Evolutionary conservation across 2,329 filamentous ascomycete genomes (phyloP).

Genomic region (Sporothrix dimorphospora): DNA sequence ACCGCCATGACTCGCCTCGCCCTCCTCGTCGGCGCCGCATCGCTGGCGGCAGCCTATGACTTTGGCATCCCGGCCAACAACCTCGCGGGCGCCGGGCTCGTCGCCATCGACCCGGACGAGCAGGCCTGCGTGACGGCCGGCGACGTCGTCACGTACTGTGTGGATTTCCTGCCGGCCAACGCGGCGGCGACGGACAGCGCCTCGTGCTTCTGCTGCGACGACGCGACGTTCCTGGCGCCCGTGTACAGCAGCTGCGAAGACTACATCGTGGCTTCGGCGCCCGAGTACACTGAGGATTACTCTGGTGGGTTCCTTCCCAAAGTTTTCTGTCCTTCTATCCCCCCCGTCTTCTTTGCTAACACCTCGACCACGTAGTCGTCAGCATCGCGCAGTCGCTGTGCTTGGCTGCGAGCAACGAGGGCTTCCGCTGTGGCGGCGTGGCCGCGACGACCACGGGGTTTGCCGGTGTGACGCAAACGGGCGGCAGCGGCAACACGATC

Average conservation of each 20-base stretch:
- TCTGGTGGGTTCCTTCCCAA: not conserved
- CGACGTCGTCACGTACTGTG: slow-evolving; percentile 32
- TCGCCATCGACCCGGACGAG: slow-evolving; percentile 24
- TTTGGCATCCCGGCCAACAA: slow-evolving; percentile 1
- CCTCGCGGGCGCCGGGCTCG: not conserved
- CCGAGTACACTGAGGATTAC: slow-evolving; percentile 29
- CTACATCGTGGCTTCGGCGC: slow-evolving; percentile 33
- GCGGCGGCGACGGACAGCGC: slow-evolving; percentile 25
- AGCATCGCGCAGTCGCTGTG: slow-evolving; percentile 28
- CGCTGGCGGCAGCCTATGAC: slow-evolving; percentile 19
- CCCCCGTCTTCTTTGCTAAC: not conserved
- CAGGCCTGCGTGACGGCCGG: slow-evolving; percentile 34
- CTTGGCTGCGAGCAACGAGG: slow-evolving; percentile 4
- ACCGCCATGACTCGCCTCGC: slow-evolving; percentile 19
- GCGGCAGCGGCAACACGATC: not conserved
- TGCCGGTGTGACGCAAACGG: not conserved
- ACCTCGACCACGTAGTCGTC: not conserved
- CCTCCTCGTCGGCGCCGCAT: slow-evolving; percentile 13
- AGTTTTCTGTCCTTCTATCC: not conserved
- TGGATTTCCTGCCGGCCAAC: slow-evolving; percentile 25
- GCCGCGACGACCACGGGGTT: slow-evolving; percentile 23
- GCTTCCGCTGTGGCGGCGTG: slow-evolving; percentile 28
- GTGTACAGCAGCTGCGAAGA: slow-evolving; percentile 37
- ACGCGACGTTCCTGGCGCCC: slow-evolving; percentile 25
- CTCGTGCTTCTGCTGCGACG: slow-evolving; percentile 38